Base-by-base conservation (phyloP, 768 basidiomycete species). In the Udeniomyces megalosporus region DNA sequence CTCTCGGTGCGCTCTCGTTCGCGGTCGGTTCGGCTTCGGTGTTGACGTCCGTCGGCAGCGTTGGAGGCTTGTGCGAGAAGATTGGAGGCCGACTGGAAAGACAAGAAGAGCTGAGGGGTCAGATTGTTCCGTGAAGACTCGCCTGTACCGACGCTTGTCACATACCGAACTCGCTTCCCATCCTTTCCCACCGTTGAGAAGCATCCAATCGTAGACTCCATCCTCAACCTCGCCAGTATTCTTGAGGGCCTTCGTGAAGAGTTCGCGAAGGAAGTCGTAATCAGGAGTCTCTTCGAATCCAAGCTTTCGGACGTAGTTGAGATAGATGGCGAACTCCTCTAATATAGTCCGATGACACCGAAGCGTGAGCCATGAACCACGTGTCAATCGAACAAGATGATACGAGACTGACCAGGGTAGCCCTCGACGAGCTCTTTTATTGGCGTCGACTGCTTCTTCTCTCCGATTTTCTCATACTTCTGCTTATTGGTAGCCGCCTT, bases 401-500 rank as follows among this genome's bases (percentile, higher is more conserved):
- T 62, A 52, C 46, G 58, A 38, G 44, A 72, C 80, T 65, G 68
- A 89, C 89, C 90, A 53, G 95, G 93, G 77, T 85, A 91, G 61
- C 89, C 88, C 69, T 97, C 95, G 70, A 85, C 89, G 28, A 99
- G 80, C 71, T 99, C 95, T 76, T 89, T 93, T 74, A 99, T 96
- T 7, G 86, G 86, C 31, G 95, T 97, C 15, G 86, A 87, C 77
- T 97, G 95, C 80, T 76, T 99, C 84, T 99, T 99, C 79, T 99
- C 93, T 66, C 93, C 93, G 74, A 99, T 99, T 80, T 97, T 99
- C 79, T 99, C 93, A 77, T 99, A 99, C 79, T 97, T 97, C 74
- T 97, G 95, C 78, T 99, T 99, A 79, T 99, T 97, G 55, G 92
- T 99, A 31, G 95, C 95, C 35, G 95, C 95, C 76, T 97, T 97